Evolutionary conservation across 1,284 basidiomycete species (phyloP).

Genomic region (Stereum hirsutum): DNA sequence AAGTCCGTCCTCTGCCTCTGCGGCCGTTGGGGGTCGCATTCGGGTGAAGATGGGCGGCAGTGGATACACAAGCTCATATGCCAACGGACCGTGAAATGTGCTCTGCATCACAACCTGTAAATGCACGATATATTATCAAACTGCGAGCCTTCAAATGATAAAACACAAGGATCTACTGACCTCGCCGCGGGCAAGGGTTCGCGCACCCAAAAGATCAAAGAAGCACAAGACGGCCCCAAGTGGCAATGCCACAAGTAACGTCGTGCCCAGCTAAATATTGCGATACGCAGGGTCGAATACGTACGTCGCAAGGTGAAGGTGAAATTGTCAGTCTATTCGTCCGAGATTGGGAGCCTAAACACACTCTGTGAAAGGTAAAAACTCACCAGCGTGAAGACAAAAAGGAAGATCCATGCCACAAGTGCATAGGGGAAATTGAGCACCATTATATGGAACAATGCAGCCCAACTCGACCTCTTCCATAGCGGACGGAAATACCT

Average conservation of each 20-base stretch:
- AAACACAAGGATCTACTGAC: conserved; percentile 24
- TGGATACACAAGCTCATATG: conserved; percentile 46
- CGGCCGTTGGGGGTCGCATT: conserved; percentile 32
- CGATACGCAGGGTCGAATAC: neutral
- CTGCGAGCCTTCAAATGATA: neutral
- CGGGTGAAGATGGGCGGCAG: conserved; percentile 65
- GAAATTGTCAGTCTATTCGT: too few species aligned
- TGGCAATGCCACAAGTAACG: conserved; percentile 63
- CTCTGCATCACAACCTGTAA: conserved; percentile 55
- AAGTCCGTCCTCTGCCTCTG: conserved; percentile 41
- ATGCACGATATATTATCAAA: conserved; percentile 1
- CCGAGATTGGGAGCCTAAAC: neutral
- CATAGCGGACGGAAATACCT: conserved; percentile 57
- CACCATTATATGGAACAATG: conserved; percentile 57
- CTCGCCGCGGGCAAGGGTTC: conserved; percentile 61
- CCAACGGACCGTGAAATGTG: conserved; percentile 57
- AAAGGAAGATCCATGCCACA: conserved; percentile 62
- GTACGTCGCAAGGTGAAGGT: too few species aligned
- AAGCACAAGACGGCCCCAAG: conserved; percentile 72
- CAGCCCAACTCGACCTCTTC: conserved; percentile 44
- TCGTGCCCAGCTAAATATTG: conserved; percentile 53
- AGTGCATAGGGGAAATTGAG: conserved; percentile 73
- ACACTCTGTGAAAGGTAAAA: neutral
- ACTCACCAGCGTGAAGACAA: conserved; percentile 66
- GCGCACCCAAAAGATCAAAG: conserved; percentile 62